A percentile compares a stretch with the other conserved stretches of the same genome.
phyloP scores from a whole-genome alignment of 345 rosid species.

The Aegle marmelos region DNA sequence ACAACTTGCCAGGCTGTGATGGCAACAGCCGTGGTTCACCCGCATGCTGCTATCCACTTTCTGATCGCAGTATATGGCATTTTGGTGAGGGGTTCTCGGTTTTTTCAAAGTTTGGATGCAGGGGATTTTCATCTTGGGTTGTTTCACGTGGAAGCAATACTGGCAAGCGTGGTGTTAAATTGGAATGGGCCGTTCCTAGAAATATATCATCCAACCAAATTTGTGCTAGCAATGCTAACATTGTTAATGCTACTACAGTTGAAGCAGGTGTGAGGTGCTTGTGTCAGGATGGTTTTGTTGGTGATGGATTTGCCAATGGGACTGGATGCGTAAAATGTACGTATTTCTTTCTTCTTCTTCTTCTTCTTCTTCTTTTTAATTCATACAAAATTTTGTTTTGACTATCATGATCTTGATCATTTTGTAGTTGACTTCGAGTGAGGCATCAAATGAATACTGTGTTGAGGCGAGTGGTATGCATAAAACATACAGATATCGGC shows the following conservation, averaged over 20 bases:
- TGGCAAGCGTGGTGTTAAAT: constrained; percentile 71
- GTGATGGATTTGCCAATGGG: constrained; percentile 70
- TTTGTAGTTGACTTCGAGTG: too few relatives aligned
- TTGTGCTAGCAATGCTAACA: constrained; percentile 45
- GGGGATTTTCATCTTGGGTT: constrained; percentile 78
- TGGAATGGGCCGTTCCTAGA: constrained; percentile 77
- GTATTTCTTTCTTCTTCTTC: constrained; percentile 10
- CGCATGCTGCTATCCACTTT: constrained; percentile 79
- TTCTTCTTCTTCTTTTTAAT: not conserved
- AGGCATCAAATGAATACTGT: not conserved
- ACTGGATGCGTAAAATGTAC: constrained; percentile 66
- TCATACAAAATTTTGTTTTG: too few relatives aligned
- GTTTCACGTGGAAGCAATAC: constrained; percentile 49
- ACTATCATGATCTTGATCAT: too few relatives aligned
- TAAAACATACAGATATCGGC: not conserved
- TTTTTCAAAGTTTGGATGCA: constrained; percentile 72
- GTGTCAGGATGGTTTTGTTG: constrained; percentile 66
- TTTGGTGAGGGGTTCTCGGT: constrained; percentile 58
- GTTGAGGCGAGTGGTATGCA: not conserved
- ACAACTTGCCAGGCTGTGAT: constrained; percentile 57
- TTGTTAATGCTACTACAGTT: constrained; percentile 62
- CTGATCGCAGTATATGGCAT: constrained; percentile 66
- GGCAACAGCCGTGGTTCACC: constrained; percentile 47
- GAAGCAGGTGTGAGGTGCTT: constrained; percentile 59
- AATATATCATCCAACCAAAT: constrained; percentile 33